Evolutionary conservation across 2,329 filamentous ascomycete genomes (phyloP), one percentile per base, ranked within the genome.

Genomic region (Pseudogymnoascus sp.): DNA sequence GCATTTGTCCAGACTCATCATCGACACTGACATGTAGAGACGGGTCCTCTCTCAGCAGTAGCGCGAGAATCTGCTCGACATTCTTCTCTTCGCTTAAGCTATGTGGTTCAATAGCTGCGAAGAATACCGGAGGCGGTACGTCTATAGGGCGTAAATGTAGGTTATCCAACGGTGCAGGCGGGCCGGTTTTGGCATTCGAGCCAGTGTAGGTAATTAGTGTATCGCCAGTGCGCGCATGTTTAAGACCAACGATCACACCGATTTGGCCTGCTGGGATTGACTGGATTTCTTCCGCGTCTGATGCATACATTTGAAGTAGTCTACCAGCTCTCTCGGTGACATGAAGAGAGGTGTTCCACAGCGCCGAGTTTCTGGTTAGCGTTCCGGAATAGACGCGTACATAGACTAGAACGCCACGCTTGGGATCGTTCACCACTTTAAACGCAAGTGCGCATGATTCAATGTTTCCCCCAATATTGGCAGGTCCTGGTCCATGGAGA

Each of bases 121-220:
- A 99, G 70, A 97, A 96, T 0, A 99, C 94, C 0, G 94, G 91
- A 0, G 94, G 91, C 0, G 94, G 93, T 0, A 97, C 90, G 62
- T 89, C 83, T 28, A 96, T 94, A 0, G 94, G 91, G 14, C 91
- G 85, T 36, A 99, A 83, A 70, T 96, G 91, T 14, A 97, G 77
- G 14, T 82, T 86, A 58, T 87, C 85, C 57, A 96, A 76, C 0
- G 84, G 81, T 14, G 85, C 81, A 15, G 88, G 84, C 1, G 90
- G 86, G 0, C 83, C 81, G 6, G 82, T 82, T 70, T 84, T 82
- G 9, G 78, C 75, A 62, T 80, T 85, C 43, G 80, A 77, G 6
- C 83, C 83, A 22, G 82, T 78, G 67, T 90, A 91, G 1, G 88
- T 85, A 35, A 97, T 82, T 14, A 99, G 75, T 0, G 94, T 99